phyloP scores from a whole-genome alignment of 768 basidiomycete species.

The Mycena albidolilacea region DNA sequence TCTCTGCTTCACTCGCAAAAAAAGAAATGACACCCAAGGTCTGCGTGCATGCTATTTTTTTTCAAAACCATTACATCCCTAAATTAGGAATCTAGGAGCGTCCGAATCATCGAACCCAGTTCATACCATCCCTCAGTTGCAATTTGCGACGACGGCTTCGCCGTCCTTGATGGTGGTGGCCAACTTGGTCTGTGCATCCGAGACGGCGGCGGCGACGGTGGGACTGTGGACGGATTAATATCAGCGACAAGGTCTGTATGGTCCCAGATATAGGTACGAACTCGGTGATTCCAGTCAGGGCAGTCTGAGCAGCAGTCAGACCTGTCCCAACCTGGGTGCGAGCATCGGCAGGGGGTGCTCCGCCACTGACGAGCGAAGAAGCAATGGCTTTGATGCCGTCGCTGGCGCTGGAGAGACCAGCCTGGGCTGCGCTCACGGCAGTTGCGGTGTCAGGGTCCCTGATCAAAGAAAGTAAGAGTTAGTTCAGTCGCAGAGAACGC shows the following conservation, averaged over 20 bases:
- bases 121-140: not conserved
- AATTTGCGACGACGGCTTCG: slow-evolving; percentile 28
- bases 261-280: slow-evolving; percentile 3
- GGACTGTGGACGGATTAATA: not conserved
- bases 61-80: too few species aligned
- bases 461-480: not conserved
- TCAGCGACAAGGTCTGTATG: too few species aligned
- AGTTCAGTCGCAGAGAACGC: not conserved
- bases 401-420: slow-evolving; percentile 38
- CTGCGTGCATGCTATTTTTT: too few species aligned
- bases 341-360: slow-evolving; percentile 40
- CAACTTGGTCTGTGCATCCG: slow-evolving; percentile 35
- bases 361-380: slow-evolving; percentile 39
- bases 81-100: too few species aligned
- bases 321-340: slow-evolving; percentile 39
- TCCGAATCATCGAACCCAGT: too few species aligned
- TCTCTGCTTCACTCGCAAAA: too few species aligned
- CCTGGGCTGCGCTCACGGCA: slow-evolving; percentile 33
- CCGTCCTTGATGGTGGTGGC: slow-evolving; percentile 25
- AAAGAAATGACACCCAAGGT: too few species aligned
- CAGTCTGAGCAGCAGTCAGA: slow-evolving; percentile 38
- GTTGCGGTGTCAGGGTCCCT: slow-evolving; percentile 38
- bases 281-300: slow-evolving; percentile 35
- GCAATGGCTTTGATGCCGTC: slow-evolving; percentile 41
- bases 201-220: not conserved